Evolutionary conservation across 2,329 filamentous ascomycete genomes (phyloP), one percentile per base, ranked within the genome.

Genomic region (Zymoseptoria pseudotritici): DNA sequence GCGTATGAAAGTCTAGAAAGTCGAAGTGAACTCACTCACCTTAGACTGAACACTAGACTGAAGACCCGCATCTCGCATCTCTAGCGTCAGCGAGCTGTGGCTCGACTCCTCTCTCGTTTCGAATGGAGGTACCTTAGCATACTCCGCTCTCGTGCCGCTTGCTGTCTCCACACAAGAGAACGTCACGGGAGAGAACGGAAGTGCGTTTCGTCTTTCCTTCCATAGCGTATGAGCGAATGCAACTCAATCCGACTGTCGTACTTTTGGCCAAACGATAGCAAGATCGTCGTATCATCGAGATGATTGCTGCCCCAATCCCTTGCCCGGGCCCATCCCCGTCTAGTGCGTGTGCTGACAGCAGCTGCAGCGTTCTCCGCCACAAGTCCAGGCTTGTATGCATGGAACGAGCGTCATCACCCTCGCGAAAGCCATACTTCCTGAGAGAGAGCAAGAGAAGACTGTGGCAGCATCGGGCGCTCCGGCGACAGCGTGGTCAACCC

Each of bases 31-130:
- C 26, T 29, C 26, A 29, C 26, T 29, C 26, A 29, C 8, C 8
- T 29, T 29, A 9, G 26, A 29, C 26, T 29, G 26, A 9, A 29
- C 26, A 7, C 26, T 29, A 29, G 26, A 24, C 22, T 5, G 22
- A 24, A 24, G 22, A 24, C 22, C 22, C 22, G 22, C 22, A 24
- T 24, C 22, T 24, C 22, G 22, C 26, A 9, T 29, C 26, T 29
- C 52, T 54, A 26, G 17, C 36, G 20, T 53, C 56, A 42, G 59
- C 52, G 49, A 50, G 36, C 19, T 54, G 58, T 50, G 55, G 42
- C 55, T 57, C 55, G 26, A 29, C 26, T 42, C 50, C 46, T 10
- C 36, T 57, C 63, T 64, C 60, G 58, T 60, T 65, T 61, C 64
- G 62, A 29, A 29, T 7, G 26, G 26, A 29, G 26, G 26, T 63